Conservation (phyloP, 140 eudicot genomes). For the Oenanthe javanica region DNA sequence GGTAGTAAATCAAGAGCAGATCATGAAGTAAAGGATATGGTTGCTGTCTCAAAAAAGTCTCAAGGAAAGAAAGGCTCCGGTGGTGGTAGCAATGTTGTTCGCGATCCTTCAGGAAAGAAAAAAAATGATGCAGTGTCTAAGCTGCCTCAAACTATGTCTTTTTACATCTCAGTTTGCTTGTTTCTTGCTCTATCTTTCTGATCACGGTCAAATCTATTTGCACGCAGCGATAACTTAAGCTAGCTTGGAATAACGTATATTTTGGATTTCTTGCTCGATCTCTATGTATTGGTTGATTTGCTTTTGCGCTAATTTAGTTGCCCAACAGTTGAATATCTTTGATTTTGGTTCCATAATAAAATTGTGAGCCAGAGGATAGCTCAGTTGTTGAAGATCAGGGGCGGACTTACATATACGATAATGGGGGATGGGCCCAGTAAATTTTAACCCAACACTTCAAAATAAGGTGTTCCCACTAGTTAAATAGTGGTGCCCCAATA, state of each 20-base stretch:
- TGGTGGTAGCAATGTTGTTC: constrained; percentile 42
- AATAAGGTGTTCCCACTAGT: too few species aligned
- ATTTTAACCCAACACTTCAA: too few species aligned
- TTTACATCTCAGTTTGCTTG: constrained; percentile 9
- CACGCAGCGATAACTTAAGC: background rate
- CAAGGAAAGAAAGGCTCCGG: constrained; percentile 25
- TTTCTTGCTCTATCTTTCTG: constrained; percentile 8
- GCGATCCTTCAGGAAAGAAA: constrained; percentile 9
- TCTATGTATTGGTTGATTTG: background rate
- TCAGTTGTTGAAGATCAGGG: background rate
- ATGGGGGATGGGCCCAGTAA: too few species aligned
- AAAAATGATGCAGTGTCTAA: constrained; percentile 9
- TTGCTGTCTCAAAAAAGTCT: constrained; percentile 1
- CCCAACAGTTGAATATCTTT: background rate
- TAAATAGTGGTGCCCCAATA: too few species aligned
- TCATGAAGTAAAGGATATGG: background rate
- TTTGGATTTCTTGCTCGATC: background rate
- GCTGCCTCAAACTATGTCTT: background rate
- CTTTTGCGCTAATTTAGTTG: too few species aligned
- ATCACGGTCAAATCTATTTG: background rate
- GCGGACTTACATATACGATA: too few species aligned
- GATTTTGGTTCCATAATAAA: background rate
- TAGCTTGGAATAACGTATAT: background rate
- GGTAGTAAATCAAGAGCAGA: background rate
- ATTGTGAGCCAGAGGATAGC: background rate